Evolutionary conservation across 495 filamentous ascomycete species (phyloP).

Genomic region (Neurospora sp.): DNA sequence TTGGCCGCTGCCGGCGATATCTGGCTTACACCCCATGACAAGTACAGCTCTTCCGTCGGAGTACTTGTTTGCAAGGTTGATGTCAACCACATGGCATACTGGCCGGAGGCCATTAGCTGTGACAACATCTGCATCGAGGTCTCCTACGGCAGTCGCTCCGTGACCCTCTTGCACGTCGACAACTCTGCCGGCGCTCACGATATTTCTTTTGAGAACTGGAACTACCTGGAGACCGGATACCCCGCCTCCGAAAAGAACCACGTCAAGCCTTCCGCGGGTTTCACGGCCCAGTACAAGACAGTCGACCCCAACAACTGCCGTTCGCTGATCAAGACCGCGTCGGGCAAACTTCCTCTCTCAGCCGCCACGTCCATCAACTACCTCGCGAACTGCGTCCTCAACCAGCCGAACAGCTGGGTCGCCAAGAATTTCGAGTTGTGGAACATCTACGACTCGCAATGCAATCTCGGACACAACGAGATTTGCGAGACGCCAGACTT

Average conservation of each 20-base stretch:
- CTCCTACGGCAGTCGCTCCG: conserved; percentile 20
- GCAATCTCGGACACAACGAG: conserved; percentile 30
- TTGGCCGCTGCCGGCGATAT: neutral
- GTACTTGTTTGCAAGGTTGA: conserved; percentile 37
- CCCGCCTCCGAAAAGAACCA: conserved; percentile 12
- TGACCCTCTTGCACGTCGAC: conserved; percentile 32
- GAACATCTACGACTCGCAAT: conserved; percentile 27
- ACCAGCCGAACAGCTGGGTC: neutral
- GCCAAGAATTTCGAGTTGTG: conserved; percentile 25
- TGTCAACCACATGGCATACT: conserved; percentile 33
- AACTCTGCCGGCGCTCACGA: conserved; percentile 31
- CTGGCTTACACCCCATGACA: conserved; percentile 32
- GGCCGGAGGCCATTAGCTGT: conserved; percentile 29
- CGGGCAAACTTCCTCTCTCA: conserved; percentile 26
- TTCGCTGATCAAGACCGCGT: too few species aligned
- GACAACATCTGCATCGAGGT: conserved; percentile 31
- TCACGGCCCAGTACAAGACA: conserved; percentile 20
- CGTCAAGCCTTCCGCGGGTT: conserved; percentile 16
- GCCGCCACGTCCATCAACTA: conserved; percentile 35
- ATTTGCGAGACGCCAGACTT: conserved; percentile 23
- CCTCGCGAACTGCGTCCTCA: conserved; percentile 24
- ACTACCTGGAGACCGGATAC: conserved; percentile 29
- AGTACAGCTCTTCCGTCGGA: conserved; percentile 31
- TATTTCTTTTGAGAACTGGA: conserved; percentile 31
- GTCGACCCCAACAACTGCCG: conserved; percentile 17